Percentiles rank a stretch among this genome's conserved stretches.
phyloP scores from a whole-genome alignment of 208 protist species.

The Acanthamoeba triangularis region DNA sequence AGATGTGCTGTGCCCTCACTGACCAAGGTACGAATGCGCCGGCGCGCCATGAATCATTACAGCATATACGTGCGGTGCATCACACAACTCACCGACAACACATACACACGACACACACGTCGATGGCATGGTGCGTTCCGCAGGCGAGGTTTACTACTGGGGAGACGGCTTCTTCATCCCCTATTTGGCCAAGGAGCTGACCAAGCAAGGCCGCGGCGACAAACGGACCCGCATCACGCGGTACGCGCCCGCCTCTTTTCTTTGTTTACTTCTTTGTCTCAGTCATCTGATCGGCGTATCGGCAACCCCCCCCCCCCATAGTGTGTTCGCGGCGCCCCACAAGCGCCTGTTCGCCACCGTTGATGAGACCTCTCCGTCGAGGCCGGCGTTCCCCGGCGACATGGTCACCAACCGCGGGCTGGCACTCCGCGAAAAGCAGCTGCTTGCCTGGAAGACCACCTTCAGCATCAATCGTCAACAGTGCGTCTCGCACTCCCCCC shows the following conservation, averaged over 20 bases:
- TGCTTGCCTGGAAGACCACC: neutral
- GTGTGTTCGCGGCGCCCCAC: neutral
- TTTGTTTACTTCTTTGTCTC: neutral
- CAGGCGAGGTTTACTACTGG: conserved; percentile 39
- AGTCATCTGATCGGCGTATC: neutral
- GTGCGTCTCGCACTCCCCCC: neutral
- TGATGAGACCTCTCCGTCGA: neutral
- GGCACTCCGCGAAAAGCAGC: neutral
- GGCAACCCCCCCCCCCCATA: no score
- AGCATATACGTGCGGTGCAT: no score
- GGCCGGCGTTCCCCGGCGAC: neutral
- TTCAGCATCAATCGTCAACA: neutral
- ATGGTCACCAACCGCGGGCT: neutral
- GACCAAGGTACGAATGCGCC: conserved; percentile 4
- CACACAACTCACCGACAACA: no score
- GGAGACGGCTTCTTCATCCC: neutral
- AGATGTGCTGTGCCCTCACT: neutral
- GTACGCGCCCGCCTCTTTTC: neutral
- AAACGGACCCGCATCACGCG: neutral
- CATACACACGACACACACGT: no score
- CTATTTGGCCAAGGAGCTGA: neutral
- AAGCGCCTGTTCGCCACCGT: neutral
- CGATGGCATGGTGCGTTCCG: no score
- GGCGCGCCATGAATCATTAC: neutral
- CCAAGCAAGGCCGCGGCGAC: neutral